These are phyloP conservation scores for Zygosaccharomyces bisporus DNA, from an alignment of 805 yeast genomes.

Conservation along the genomic window DNA sequence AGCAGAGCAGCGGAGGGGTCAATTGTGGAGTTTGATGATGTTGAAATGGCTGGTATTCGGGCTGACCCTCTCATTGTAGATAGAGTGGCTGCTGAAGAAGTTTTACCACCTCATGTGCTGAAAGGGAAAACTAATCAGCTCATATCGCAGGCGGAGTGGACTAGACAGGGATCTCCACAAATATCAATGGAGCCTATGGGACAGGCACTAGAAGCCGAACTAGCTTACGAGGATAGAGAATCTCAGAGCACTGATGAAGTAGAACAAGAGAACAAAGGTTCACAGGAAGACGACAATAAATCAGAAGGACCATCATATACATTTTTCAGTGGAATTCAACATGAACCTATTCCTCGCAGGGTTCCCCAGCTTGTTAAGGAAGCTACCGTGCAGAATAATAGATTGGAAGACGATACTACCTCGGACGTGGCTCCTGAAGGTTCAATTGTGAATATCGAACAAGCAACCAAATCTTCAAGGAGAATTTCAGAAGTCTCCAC, in stretches of 20 bases:
- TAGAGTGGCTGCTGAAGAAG: conserved; percentile 7
- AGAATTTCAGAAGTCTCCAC: not conserved
- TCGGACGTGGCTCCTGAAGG: not conserved
- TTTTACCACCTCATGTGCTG: not conserved
- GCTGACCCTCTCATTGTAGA: conserved; percentile 7
- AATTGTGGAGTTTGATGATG: conserved; percentile 4
- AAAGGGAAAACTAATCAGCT: not conserved
- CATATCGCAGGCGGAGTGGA: not conserved
- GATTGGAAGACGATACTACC: not conserved
- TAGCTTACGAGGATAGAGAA: not conserved
- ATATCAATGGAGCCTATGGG: conserved; percentile 5
- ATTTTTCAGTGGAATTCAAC: not conserved
- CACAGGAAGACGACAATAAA: not conserved
- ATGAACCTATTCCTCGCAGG: not conserved
- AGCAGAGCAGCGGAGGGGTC: conserved; percentile 8
- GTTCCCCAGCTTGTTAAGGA: not conserved
- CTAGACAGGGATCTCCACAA: conserved; percentile 5
- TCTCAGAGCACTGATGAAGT: not conserved
- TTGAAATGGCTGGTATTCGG: conserved; percentile 7
- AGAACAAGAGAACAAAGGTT: not conserved
- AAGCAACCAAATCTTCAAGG: not conserved
- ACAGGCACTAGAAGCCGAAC: not conserved
- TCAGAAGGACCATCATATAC: not conserved
- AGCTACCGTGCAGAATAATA: too few species aligned
- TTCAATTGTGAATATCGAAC: not conserved